These are phyloP conservation scores for Tricholomella constricta DNA, from an alignment of 768 basidiomycete genomes.

Conservation along the genomic window DNA sequence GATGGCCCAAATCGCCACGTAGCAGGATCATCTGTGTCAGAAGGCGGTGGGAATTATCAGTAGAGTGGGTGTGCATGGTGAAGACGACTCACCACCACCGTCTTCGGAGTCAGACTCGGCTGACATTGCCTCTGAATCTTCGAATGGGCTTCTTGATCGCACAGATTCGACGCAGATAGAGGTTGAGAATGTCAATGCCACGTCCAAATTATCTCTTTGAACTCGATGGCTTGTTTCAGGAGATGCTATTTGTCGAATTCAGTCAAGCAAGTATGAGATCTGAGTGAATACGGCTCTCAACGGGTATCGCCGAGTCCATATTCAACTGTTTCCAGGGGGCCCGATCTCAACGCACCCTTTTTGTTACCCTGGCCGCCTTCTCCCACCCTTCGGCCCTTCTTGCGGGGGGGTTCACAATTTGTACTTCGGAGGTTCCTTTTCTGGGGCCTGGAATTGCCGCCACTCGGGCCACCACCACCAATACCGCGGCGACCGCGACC, in stretches of 20 bases:
- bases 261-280: constrained; percentile 2
- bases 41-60: neutral
- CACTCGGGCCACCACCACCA: neutral
- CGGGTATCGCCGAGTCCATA: too few relatives aligned
- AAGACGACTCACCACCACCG: constrained; percentile 2
- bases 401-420: neutral
- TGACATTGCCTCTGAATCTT: neutral
- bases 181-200: constrained; percentile 4
- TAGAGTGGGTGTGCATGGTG: constrained; percentile 2
- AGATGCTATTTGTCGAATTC: constrained; percentile 3
- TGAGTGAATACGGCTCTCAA: constrained; percentile 1
- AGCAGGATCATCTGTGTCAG: constrained; percentile 5
- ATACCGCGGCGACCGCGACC: neutral
- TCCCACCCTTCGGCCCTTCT: neutral
- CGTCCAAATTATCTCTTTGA: neutral
- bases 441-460: neutral
- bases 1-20: constrained; percentile 1
- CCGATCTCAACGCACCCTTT: constrained; percentile 2
- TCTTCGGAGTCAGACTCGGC: constrained; percentile 1
- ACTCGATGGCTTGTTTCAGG: neutral
- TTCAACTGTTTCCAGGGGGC: constrained; percentile 2
- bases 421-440: constrained; percentile 1
- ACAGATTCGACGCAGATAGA: constrained; percentile 2
- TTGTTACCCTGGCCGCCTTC: neutral
- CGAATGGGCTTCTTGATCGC: constrained; percentile 2